Evolutionary conservation across 2,329 filamentous ascomycete species (phyloP).

Genomic region (Dactylellina haptotyla): DNA sequence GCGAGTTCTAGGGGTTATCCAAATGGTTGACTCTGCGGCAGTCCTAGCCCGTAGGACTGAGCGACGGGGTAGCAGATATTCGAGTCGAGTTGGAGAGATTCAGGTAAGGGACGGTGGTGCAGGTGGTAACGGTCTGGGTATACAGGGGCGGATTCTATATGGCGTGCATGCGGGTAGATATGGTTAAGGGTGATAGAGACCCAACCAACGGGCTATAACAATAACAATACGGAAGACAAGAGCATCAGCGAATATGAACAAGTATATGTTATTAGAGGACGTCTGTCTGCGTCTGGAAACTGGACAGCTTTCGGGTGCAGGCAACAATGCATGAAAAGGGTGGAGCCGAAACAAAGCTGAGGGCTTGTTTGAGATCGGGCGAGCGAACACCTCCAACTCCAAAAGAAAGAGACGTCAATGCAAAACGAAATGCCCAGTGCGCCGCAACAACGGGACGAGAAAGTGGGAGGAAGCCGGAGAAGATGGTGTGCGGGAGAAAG

Average conservation of each 20-base stretch:
- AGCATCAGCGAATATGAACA: constrained; percentile 11
- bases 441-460: constrained; percentile 39
- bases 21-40: not conserved
- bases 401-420: not conserved
- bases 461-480: not conserved
- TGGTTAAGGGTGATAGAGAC: not conserved
- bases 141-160: not conserved
- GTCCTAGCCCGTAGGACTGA: constrained; percentile 34
- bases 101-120: not conserved
- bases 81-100: not conserved
- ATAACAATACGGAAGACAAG: not conserved
- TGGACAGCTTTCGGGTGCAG: constrained; percentile 18
- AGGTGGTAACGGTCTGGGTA: not conserved
- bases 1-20: constrained; percentile 2
- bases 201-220: not conserved
- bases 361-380: constrained; percentile 13
- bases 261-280: no score
- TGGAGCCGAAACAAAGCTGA: constrained; percentile 46
- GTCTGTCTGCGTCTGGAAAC: not conserved
- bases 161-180: not conserved
- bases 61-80: not conserved
- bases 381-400: not conserved
- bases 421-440: constrained; percentile 29
- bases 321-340: constrained; percentile 22
- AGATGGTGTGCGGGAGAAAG: constrained; percentile 32